These are phyloP conservation scores for Parascedosporium putredinis DNA, from an alignment of 2,329 filamentous ascomycete species.

Conservation along the genomic window DNA sequence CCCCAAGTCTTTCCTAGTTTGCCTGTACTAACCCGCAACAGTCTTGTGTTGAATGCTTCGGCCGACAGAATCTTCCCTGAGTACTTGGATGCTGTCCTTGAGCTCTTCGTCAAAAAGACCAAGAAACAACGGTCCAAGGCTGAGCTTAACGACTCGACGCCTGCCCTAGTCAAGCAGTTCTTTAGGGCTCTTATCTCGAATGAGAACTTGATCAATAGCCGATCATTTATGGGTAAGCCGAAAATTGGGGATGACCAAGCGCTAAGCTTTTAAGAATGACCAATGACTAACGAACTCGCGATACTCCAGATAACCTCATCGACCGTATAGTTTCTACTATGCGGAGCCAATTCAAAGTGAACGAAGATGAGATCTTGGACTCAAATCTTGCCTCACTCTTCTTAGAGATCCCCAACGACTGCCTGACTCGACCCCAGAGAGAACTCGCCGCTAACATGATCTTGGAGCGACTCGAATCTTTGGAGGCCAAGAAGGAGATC, in stretches of 20 bases:
- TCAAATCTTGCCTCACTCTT: not conserved
- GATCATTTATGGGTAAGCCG: slow-evolving; percentile 8
- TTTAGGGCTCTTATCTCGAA: slow-evolving; percentile 9
- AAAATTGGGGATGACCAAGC: too few species aligned
- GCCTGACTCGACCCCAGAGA: slow-evolving; percentile 11
- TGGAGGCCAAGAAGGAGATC: slow-evolving; percentile 1
- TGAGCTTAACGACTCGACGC: not conserved
- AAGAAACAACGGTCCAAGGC: slow-evolving; percentile 2
- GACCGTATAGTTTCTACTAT: slow-evolving; percentile 8
- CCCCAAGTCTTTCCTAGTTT: not conserved
- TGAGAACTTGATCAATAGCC: slow-evolving; percentile 13
- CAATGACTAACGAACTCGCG: not conserved
- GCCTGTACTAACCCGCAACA: not conserved
- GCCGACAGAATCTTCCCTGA: not conserved
- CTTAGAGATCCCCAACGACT: slow-evolving; percentile 11
- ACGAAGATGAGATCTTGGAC: not conserved
- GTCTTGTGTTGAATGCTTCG: slow-evolving; percentile 9
- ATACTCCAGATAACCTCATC: slow-evolving; percentile 9
- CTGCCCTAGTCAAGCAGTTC: not conserved
- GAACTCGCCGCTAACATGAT: slow-evolving; percentile 8
- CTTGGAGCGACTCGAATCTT: slow-evolving; percentile 6
- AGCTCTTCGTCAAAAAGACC: not conserved
- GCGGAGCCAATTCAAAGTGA: not conserved
- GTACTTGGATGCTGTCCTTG: not conserved
- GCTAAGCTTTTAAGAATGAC: too few species aligned